Base-by-base conservation (phyloP, 2,329 filamentous ascomycete species). In the Metarhizium brunneum region DNA sequence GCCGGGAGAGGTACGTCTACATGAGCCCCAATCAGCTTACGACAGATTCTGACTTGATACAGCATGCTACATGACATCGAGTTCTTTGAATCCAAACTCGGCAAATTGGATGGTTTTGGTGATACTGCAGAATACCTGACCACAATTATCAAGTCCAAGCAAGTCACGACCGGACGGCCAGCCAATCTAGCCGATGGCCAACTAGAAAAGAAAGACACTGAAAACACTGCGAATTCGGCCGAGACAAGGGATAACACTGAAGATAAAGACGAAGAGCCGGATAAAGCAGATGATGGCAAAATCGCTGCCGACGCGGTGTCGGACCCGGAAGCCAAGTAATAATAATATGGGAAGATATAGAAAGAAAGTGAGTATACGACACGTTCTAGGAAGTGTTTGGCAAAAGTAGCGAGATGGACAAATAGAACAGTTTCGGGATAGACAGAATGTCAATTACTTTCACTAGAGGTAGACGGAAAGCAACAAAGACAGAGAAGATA, bases 51-150 rank as follows among this genome's bases (percentile, higher is more conserved):
- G 14, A 48, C 30, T 30, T 30, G 7, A 10, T 48, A 30, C 59
- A 94, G 90, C 66, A 85, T 96, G 76, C 74, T 89, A 51, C 80
- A 80, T 48, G 91, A 96, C 65, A 80, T 90, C 14, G 83, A 91
- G 56, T 82, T 85, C 61, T 86, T 96, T 63, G 80, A 84, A 51
- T 73, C 78, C 1, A 85, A 85, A 61, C 79, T 96, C 8, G 79
- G 82, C 61, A 91, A 89, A 65, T 81, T 96, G 43, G 87, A 94
- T 53, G 90, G 89, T 2, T 89, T 90, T 57, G 85, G 81, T 11
- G 85, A 91, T 61, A 76, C 89, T 3, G 89, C 88, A 35, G 80
- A 86, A 42, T 79, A 85, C 59, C 77, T 96, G 5, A 71, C 85
- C 13, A 79, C 80, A 20, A 78, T 90, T 42, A 76, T 88, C 54